These are phyloP conservation scores for Thoreauomyces humboldtii DNA, from an alignment of 192 early-diverging fungal species.

Conservation along the genomic window DNA sequence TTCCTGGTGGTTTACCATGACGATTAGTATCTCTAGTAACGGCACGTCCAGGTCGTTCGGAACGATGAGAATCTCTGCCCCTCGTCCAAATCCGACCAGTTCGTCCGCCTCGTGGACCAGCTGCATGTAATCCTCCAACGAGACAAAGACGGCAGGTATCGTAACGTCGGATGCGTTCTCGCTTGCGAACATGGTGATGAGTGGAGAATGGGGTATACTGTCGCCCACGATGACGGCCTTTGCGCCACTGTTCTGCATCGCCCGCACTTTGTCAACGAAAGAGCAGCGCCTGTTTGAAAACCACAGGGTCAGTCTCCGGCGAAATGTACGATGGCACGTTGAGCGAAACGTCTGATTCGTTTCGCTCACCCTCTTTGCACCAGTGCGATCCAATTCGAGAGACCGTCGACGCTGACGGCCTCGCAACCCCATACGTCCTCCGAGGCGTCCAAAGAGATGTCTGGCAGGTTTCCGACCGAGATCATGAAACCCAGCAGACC, in stretches of 20 bases:
- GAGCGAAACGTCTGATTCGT: background rate
- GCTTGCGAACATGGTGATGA: constrained; percentile 86
- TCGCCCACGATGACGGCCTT: constrained; percentile 88
- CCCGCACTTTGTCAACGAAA: constrained; percentile 86
- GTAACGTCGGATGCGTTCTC: constrained; percentile 81
- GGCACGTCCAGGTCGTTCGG: constrained; percentile 43
- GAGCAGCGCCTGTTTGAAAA: constrained; percentile 72
- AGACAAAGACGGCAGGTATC: constrained; percentile 87
- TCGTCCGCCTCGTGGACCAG: constrained; percentile 44
- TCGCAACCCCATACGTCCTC: constrained; percentile 53
- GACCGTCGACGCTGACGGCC: background rate
- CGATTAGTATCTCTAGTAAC: constrained; percentile 74
- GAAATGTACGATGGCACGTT: no score
- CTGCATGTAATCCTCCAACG: constrained; percentile 62
- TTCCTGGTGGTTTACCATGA: constrained; percentile 60
- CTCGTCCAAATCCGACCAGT: constrained; percentile 1
- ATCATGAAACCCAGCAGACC: constrained; percentile 70
- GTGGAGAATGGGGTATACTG: constrained; percentile 43
- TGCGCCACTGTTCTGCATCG: constrained; percentile 85
- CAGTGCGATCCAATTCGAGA: constrained; percentile 70
- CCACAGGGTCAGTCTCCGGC: no score
- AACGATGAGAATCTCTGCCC: constrained; percentile 22
- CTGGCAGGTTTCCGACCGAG: constrained; percentile 48
- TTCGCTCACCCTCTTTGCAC: constrained; percentile 70
- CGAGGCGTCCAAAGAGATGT: constrained; percentile 49